Evolutionary conservation across 805 yeast genomes (phyloP), one percentile per base, ranked within the genome.

Genomic region (Lachancea dasiensis): DNA sequence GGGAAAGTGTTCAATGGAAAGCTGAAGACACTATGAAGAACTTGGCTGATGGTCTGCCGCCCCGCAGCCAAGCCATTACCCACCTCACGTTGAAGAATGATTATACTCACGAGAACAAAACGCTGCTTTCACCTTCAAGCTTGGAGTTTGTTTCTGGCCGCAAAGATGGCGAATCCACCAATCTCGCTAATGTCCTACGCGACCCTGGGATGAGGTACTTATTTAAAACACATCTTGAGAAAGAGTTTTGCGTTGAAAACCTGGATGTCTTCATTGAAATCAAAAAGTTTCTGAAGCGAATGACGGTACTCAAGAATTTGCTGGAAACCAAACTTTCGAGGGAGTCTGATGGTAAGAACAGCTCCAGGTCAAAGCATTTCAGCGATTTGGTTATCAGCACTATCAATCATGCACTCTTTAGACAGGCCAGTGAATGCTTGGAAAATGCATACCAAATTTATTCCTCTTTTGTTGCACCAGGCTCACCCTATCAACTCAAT

Each of bases 171-270:
- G 26, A 25, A 14, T 27, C 11, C 14, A 22, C 46, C 10, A 45
- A 50, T 13, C 46, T 65, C 25, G 59, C 64, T 22, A 68, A 68
- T 6, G 66, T 81, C 3, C 52, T 86, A 7, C 59, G 61, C 7
- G 95, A 86, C 54, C 94, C 95, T 0, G 95, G 92, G 0, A 63
- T 80, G 64, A 67, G 81, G 38, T 76, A 74, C 38, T 58, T 85
- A 7, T 84, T 86, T 58, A 68, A 77, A 44, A 63, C 65, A n/a
- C 86, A 83, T 53, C 56, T 86, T 36, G 75, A 72, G 34, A 70
- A 67, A 21, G 81, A 77, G 36, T 68, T 70, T 39, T 86, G 95
- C 52, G 72, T 72, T 2, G 96, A 86, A 52, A 86, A 85, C 49
- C 56, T 84, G n/a, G 79, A 80, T 45, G 86, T 81, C 3, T 84